phyloP scores from a whole-genome alignment of 1,284 basidiomycete genomes.

The Ganoderma multipileum region DNA sequence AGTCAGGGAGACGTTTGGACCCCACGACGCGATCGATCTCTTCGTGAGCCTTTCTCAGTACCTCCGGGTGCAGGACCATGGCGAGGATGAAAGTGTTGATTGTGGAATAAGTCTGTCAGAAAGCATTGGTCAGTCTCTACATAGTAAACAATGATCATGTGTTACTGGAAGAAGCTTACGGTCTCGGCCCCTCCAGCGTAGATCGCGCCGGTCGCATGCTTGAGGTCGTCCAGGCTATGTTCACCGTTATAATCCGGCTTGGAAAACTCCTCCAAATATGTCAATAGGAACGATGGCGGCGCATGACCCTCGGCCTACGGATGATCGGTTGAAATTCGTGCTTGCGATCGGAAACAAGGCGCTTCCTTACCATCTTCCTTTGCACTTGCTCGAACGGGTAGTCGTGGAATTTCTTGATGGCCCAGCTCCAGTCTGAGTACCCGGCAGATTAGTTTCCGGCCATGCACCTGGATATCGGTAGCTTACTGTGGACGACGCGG shows the following conservation, averaged over 20 bases:
- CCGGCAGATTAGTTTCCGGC: background rate
- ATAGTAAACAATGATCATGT: background rate
- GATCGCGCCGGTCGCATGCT: conserved; percentile 25
- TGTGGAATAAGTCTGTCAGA: conserved; percentile 30
- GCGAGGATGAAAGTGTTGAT: conserved; percentile 37
- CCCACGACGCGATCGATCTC: conserved; percentile 46
- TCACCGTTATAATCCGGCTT: conserved; percentile 29
- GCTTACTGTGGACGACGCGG: conserved; percentile 29
- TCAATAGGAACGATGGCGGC: conserved; percentile 26
- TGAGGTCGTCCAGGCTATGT: conserved; percentile 29
- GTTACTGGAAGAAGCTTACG: conserved; percentile 7
- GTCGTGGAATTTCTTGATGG: conserved; percentile 29
- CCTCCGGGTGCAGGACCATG: conserved; percentile 40
- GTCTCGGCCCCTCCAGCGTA: conserved; percentile 31
- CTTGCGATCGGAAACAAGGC: background rate
- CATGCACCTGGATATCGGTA: background rate
- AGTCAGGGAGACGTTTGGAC: conserved; percentile 38
- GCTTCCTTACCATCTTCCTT: conserved; percentile 28
- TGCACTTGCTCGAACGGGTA: conserved; percentile 32
- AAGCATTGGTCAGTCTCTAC: background rate
- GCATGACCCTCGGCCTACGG: conserved; percentile 29
- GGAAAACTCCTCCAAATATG: conserved; percentile 30
- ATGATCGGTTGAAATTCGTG: background rate
- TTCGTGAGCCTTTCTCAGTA: conserved; percentile 41
- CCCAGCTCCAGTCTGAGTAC: conserved; percentile 27